Conservation (phyloP, 1,284 basidiomycete genomes). For the Irpex lacteus region DNA sequence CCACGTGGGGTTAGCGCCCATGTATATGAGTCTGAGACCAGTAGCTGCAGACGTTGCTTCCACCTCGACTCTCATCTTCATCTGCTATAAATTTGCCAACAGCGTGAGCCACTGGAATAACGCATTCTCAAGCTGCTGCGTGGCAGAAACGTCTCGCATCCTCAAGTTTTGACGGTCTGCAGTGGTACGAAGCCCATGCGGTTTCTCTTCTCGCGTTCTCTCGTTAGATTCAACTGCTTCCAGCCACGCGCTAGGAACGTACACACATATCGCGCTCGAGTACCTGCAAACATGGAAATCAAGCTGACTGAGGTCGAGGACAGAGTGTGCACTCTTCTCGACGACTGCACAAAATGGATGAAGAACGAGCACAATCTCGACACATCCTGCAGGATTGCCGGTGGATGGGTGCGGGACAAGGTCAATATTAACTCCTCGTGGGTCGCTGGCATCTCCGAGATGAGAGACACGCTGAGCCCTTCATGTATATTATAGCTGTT, state of each 20-base stretch:
- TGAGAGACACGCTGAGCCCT: not conserved
- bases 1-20: not conserved
- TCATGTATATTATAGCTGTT: conserved; percentile 60
- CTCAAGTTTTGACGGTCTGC: not conserved
- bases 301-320: conserved; percentile 56
- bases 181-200: not conserved
- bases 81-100: not conserved
- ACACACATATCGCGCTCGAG: conserved; percentile 12
- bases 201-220: not conserved
- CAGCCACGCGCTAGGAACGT: conserved; percentile 7
- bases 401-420: conserved; percentile 98
- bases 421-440: conserved; percentile 40
- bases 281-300: conserved; percentile 32
- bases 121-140: not conserved
- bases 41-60: not conserved
- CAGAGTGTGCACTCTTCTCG: conserved; percentile 61
- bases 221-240: not conserved
- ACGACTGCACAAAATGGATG: conserved; percentile 61
- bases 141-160: not conserved
- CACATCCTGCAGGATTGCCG: conserved; percentile 84
- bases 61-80: not conserved
- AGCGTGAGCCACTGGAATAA: not conserved
- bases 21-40: not conserved
- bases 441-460: not conserved
- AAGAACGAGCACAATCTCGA: conserved; percentile 46